Evolutionary conservation across 2,329 filamentous ascomycete genomes (phyloP).

Genomic region (Clonostachys rosea): DNA sequence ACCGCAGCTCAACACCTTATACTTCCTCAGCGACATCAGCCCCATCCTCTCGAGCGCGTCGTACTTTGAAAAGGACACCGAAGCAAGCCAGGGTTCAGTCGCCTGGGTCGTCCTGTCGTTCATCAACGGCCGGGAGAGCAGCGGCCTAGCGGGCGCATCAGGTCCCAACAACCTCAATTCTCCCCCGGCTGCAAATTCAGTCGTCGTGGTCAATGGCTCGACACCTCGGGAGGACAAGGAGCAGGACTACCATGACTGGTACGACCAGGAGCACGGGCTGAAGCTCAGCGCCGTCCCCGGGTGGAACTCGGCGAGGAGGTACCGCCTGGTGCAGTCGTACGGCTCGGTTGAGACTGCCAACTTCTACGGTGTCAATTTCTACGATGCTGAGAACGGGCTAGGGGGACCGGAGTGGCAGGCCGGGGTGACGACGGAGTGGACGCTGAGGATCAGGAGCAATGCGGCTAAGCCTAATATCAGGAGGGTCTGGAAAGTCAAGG

Average conservation of each 20-base stretch:
- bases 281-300: constrained; percentile 6
- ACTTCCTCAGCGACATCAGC: constrained; percentile 6
- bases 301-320: constrained; percentile 6
- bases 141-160: too few species aligned
- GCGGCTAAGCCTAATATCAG: constrained; percentile 8
- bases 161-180: not conserved
- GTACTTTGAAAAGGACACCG: constrained; percentile 2
- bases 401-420: constrained; percentile 9
- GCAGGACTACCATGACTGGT: constrained; percentile 8
- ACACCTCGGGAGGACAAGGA: constrained; percentile 6
- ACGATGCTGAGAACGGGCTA: constrained; percentile 7
- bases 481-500: constrained; percentile 5
- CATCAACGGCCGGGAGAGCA: constrained; percentile 6
- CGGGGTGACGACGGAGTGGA: constrained; percentile 7
- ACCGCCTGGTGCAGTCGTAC: constrained; percentile 3
- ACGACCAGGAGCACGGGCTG: constrained; percentile 6
- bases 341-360: constrained; percentile 5
- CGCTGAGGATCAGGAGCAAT: constrained; percentile 5
- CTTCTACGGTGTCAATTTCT: constrained; percentile 8
- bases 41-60: constrained; percentile 2
- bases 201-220: constrained; percentile 5
- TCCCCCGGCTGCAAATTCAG: not conserved
- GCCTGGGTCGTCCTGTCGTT: constrained; percentile 6
- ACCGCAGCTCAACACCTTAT: constrained; percentile 3
- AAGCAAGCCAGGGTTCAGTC: not conserved